These are phyloP conservation scores for Amylostereum areolatum DNA, from an alignment of 1,284 basidiomycete genomes.

Conservation along the genomic window DNA sequence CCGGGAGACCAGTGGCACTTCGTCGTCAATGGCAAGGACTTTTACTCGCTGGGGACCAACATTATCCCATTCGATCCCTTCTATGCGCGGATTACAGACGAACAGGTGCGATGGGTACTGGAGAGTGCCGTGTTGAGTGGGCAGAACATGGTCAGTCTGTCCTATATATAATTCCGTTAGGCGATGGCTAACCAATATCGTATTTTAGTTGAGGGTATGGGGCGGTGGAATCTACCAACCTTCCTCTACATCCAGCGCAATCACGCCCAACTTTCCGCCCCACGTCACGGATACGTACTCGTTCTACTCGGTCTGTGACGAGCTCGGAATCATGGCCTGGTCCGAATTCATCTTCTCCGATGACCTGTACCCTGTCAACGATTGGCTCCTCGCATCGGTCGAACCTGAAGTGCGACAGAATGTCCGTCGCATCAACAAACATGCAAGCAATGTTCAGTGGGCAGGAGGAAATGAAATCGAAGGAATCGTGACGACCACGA, in stretches of 20 bases:
- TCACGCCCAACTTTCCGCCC: slow-evolving; percentile 25
- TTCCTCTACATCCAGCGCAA: slow-evolving; percentile 27
- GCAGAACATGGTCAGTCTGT: slow-evolving; percentile 50
- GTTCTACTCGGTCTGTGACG: slow-evolving; percentile 56
- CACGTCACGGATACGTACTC: slow-evolving; percentile 46
- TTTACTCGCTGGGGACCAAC: slow-evolving; percentile 51
- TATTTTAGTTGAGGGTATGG: slow-evolving; percentile 46
- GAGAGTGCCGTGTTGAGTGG: slow-evolving; percentile 49
- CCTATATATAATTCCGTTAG: background rate
- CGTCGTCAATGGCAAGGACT: slow-evolving; percentile 48
- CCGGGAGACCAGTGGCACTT: slow-evolving; percentile 59
- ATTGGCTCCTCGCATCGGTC: slow-evolving; percentile 45
- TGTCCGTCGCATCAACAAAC: slow-evolving; percentile 46
- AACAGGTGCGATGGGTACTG: slow-evolving; percentile 48
- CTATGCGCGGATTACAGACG: slow-evolving; percentile 44
- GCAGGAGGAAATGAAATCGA: slow-evolving; percentile 61
- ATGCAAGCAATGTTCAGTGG: slow-evolving; percentile 57
- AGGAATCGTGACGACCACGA: slow-evolving; percentile 39
- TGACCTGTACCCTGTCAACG: slow-evolving; percentile 49
- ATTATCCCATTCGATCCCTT: slow-evolving; percentile 59
- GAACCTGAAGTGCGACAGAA: slow-evolving; percentile 56
- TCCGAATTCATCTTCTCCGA: slow-evolving; percentile 63
- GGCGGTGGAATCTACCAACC: slow-evolving; percentile 52
- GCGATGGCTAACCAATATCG: background rate
- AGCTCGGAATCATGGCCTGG: slow-evolving; percentile 60